These are phyloP conservation scores for Iberis amara DNA, from an alignment of 441 rosid species.

Conservation along the genomic window DNA sequence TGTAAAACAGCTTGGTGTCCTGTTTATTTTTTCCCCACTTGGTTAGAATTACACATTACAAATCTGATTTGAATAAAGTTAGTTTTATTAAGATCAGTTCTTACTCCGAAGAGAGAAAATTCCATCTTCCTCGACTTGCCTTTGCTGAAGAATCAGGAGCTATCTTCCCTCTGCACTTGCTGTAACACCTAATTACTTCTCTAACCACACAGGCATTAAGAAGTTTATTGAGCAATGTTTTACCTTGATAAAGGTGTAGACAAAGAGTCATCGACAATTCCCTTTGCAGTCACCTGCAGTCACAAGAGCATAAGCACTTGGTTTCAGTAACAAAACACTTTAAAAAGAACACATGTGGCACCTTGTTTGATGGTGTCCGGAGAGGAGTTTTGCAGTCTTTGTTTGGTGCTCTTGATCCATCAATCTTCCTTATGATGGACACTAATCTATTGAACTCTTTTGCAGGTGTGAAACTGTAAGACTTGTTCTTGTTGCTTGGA, in stretches of 20 bases:
- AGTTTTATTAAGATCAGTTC: constrained; percentile 9
- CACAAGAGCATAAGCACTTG: constrained; percentile 16
- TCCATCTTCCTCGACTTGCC: constrained; percentile 59
- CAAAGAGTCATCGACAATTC: constrained; percentile 35
- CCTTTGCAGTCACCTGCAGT: constrained; percentile 38
- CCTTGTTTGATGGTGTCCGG: constrained; percentile 60
- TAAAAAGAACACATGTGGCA: constrained; percentile 17
- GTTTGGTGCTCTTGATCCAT: constrained; percentile 43
- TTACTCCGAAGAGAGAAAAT: constrained; percentile 76
- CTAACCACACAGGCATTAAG: neutral
- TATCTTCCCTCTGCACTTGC: constrained; percentile 42
- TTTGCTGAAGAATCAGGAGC: constrained; percentile 46
- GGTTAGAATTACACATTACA: neutral
- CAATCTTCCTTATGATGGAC: constrained; percentile 47
- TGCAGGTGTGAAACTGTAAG: constrained; percentile 35
- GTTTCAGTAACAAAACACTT: neutral
- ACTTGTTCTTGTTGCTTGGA: constrained; percentile 27
- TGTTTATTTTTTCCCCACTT: constrained; percentile 28
- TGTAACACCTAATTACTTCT: constrained; percentile 21
- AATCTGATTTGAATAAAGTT: neutral
- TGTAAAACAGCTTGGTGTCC: constrained; percentile 60
- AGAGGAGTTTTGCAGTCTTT: constrained; percentile 57
- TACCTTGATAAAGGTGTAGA: constrained; percentile 71
- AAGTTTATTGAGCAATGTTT: constrained; percentile 13
- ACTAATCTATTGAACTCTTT: constrained; percentile 35